phyloP scores from a whole-genome alignment of 2,329 filamentous ascomycete genomes.

The Aureobasidium uvarum region DNA sequence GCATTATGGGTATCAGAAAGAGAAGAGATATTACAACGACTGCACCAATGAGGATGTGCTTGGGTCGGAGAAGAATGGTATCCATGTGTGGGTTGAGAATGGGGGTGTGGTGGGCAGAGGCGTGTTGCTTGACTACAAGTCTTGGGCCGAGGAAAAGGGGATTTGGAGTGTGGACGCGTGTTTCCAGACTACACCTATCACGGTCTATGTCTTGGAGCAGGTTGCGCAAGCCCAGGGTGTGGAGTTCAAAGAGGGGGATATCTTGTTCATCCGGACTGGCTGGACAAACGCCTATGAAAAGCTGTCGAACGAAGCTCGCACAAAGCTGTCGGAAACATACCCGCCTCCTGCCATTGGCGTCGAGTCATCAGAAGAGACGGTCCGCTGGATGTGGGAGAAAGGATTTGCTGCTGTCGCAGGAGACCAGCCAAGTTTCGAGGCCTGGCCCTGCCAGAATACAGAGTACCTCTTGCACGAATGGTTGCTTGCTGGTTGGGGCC shows the following conservation, averaged over 20 bases:
- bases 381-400: constrained; percentile 44
- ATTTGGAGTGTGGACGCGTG: constrained; percentile 50
- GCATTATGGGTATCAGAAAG: constrained; percentile 52
- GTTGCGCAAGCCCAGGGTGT: constrained; percentile 32
- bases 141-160: constrained; percentile 47
- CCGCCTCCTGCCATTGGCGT: constrained; percentile 17
- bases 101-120: constrained; percentile 59
- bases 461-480: constrained; percentile 32
- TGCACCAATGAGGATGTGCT: constrained; percentile 32
- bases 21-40: constrained; percentile 20
- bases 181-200: constrained; percentile 54
- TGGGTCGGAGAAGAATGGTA: constrained; percentile 38
- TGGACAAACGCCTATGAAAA: constrained; percentile 28
- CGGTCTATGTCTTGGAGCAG: constrained; percentile 42
- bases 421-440: constrained; percentile 64
- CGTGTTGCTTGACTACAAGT: constrained; percentile 55
- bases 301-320: neutral
- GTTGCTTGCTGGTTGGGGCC: constrained; percentile 32
- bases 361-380: constrained; percentile 36
- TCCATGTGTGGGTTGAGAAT: constrained; percentile 50
- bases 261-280: constrained; percentile 27
- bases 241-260: constrained; percentile 27
- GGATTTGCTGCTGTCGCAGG: constrained; percentile 62
- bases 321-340: constrained; percentile 4
- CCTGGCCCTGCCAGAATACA: constrained; percentile 50